Evolutionary conservation across 305 asterid genomes (phyloP), one percentile per base, ranked within the genome.

Genomic region (Solanum chacoense): DNA sequence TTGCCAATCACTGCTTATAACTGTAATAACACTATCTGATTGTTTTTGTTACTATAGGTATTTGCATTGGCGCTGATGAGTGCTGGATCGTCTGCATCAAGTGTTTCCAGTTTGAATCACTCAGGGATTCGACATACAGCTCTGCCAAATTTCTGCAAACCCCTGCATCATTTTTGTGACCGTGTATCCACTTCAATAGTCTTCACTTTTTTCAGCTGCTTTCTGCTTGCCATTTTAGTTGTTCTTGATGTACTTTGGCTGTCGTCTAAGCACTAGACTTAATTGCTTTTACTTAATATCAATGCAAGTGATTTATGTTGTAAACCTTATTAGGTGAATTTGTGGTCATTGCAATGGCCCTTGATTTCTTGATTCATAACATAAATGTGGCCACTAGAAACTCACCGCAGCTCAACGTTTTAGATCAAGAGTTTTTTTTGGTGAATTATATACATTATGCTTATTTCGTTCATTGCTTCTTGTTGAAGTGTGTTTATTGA

Each of bases 11-110:
- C 2, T 67, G 74, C 74, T 67, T 67, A 67, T 67, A 67, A 11
- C 32, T 0, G 74, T 67, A 24, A 5, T 29, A 31, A 32, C 31
- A 5, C 72, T 63, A 63, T 24, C 55, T 36, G 84, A 38, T 78
- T 37, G 59, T 4, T 12, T 37, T 28, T 80, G 67, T 40, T 40
- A 14, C 69, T 80, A 80, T 89, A 96, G 99, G 87, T 97, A 77
- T 94, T 97, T 89, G 96, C 96, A 8, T 95, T 90, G 74, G 97
- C 94, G 3, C 71, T 93, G 97, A 93, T 97, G 93, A 95, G 98
- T 50, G 99, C 97, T 20, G 98, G 96, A 91, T 97, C 99, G 32
- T 98, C 99, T 24, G 96, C 98, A 20, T 92, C 98, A 0, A 98
- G 99, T 2, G 98, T 96, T 0, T 93, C 98, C 59, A 96, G 93